A percentile compares a stretch with the other conserved stretches of the same genome.
Evolutionary conservation across 257 asterid genomes (phyloP).

Genomic region (Jacaranda copaia): DNA sequence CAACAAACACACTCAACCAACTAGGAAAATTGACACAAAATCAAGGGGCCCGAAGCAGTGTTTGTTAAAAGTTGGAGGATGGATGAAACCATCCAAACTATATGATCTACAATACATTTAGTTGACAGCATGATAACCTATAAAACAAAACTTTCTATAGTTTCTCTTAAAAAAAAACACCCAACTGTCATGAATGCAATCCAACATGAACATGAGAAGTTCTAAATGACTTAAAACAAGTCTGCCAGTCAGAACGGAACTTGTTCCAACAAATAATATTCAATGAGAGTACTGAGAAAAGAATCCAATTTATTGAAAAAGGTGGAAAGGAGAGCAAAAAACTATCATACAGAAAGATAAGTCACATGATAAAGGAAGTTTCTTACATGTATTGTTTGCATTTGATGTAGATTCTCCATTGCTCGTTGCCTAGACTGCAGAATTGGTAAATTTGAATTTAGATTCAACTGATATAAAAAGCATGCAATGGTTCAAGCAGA

Average conservation of each 20-base stretch:
- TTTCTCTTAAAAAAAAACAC: neutral
- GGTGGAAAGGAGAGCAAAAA: neutral
- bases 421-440: conserved; percentile 98
- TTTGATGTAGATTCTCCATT: conserved; percentile 82
- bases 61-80: neutral
- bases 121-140: neutral
- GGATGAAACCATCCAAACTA: neutral
- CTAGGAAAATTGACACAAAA: neutral
- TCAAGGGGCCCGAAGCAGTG: neutral
- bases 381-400: conserved; percentile 92
- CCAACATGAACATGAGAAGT: conserved; percentile 3
- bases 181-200: neutral
- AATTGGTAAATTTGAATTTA: conserved; percentile 30
- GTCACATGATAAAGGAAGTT: conserved; percentile 24
- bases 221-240: neutral
- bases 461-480: conserved; percentile 26
- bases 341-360: conserved; percentile 11
- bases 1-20: neutral
- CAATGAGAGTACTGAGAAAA: neutral
- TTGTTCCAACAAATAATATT: neutral
- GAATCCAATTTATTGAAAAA: conserved; percentile 1
- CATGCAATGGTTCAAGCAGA: conserved; percentile 28
- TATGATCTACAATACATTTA: neutral
- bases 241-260: neutral
- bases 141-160: neutral